phyloP scores from a whole-genome alignment of 2,329 filamentous ascomycete genomes.

The Calonectria leucothoes region DNA sequence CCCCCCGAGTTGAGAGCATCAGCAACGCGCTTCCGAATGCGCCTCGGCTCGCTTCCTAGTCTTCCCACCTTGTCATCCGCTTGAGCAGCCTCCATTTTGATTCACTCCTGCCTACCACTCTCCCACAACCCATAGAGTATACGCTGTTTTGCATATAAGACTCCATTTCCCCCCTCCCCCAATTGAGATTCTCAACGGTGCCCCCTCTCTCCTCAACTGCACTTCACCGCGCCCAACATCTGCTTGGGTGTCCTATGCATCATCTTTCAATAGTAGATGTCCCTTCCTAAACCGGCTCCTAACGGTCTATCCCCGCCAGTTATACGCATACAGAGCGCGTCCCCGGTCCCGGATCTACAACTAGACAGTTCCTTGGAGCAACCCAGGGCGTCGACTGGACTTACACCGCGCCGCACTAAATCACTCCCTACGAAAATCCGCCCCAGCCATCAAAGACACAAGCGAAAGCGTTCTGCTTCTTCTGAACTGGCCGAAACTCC shows the following conservation, averaged over 20 bases:
- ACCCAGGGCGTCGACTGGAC: slow-evolving; percentile 15
- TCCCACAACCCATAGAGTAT: not conserved
- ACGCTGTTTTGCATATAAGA: slow-evolving; percentile 18
- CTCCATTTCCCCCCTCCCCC: not conserved
- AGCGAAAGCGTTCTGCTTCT: slow-evolving; percentile 29
- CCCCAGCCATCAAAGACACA: slow-evolving; percentile 14
- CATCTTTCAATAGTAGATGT: slow-evolving; percentile 40
- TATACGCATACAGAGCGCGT: slow-evolving; percentile 44
- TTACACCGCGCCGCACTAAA: slow-evolving; percentile 29
- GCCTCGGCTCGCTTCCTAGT: not conserved
- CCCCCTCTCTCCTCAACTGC: not conserved
- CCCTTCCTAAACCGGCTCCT: slow-evolving; percentile 29
- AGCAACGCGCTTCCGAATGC: not conserved
- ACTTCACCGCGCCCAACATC: not conserved
- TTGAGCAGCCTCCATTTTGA: slow-evolving; percentile 6
- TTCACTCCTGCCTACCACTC: slow-evolving; percentile 7
- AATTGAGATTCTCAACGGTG: slow-evolving; percentile 3
- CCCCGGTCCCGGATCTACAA: slow-evolving; percentile 31
- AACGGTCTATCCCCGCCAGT: slow-evolving; percentile 33
- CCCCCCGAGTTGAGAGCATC: slow-evolving; percentile 1
- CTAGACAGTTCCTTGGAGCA: slow-evolving; percentile 6
- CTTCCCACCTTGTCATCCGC: slow-evolving; percentile 1
- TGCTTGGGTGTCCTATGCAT: slow-evolving; percentile 23
- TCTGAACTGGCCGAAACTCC: slow-evolving; percentile 18
- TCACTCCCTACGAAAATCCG: slow-evolving; percentile 24